A percentile compares a stretch with the other conserved stretches of the same genome.
Conservation (phyloP, 2,329 filamentous ascomycete genomes). For the Colletotrichum musae region DNA sequence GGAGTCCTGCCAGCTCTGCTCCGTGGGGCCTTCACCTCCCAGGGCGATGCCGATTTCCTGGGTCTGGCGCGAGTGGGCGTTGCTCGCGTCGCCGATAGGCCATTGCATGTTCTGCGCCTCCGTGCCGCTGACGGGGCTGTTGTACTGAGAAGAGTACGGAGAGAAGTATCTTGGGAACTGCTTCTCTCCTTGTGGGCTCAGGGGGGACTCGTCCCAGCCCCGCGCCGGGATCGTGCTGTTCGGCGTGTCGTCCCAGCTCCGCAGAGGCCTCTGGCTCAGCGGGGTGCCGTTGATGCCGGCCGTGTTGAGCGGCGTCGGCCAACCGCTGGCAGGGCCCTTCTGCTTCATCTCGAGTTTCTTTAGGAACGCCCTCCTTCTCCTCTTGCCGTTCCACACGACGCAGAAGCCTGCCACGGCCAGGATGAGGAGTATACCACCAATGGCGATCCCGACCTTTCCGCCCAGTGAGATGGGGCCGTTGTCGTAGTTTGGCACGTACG, state of each 20-base stretch:
- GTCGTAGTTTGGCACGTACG: conserved; percentile 57
- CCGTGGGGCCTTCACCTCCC: conserved; percentile 53
- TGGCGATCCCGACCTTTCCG: conserved; percentile 71
- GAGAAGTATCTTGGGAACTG: conserved; percentile 66
- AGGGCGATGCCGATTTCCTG: conserved; percentile 60
- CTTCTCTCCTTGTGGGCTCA: conserved; percentile 59
- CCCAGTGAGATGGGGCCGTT: conserved; percentile 65
- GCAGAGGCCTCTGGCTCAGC: conserved; percentile 50
- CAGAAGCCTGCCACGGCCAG: conserved; percentile 64
- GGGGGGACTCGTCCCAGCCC: conserved; percentile 66
- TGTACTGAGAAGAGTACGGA: conserved; percentile 71
- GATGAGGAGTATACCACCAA: conserved; percentile 64
- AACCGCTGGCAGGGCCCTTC: conserved; percentile 56
- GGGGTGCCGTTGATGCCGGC: conserved; percentile 44
- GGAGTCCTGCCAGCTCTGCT: conserved; percentile 45
- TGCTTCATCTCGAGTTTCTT: conserved; percentile 57
- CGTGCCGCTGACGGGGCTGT: conserved; percentile 46
- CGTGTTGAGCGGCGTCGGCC: conserved; percentile 54
- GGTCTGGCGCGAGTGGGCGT: conserved; percentile 32
- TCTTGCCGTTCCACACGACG: conserved; percentile 70
- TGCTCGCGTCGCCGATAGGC: conserved; percentile 48
- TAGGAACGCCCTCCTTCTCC: conserved; percentile 67
- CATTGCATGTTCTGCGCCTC: conserved; percentile 54
- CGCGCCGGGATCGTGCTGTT: conserved; percentile 67
- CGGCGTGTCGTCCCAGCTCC: conserved; percentile 69